Evolutionary conservation across 768 basidiomycete species (phyloP), one percentile per base, ranked within the genome.

Genomic region (Boletus rubroflammeus): DNA sequence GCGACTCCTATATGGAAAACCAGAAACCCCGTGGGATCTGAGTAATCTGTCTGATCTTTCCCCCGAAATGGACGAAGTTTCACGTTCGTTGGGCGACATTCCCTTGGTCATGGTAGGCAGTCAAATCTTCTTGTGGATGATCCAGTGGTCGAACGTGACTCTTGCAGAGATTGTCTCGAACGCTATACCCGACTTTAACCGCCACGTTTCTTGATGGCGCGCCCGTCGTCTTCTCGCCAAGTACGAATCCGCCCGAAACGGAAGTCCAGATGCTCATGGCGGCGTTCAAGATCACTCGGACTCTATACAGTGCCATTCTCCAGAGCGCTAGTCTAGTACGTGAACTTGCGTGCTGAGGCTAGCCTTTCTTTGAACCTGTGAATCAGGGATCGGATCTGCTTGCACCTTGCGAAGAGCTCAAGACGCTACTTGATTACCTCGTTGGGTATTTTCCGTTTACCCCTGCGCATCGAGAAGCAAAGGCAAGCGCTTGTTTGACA

Each of bases 181-280:
- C 85, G 14, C 71, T 98, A n/a, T 83, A 93, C 61, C 78, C 92
- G 3, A 85, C 85, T 10, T 74, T 98, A 11, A 73, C 93, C 2
- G 85, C 92, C 21, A 85, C 89, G 2, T 91, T 93, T 71, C 81
- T 98, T 21, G 95, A 98, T 67, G 83, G 83, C 59, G 91, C 92
- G 5, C 91, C 95, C 2, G 66, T 81, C 14, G 89, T 88, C 2
- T 95, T 96, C 71, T 79, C 85, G 4, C 87, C 90, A 0, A 80
- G 78, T 58, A 72, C 72, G n/a, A 76, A 64, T 29, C 81, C 84
- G 2, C 68, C 81, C 13, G 84, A 85, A 54, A 78, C 78, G 2
- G 85, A 89, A 55, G 68, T 83, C 17, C 79, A 82, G 54, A 74
- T 85, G 52, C 72, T 92, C 15, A 55, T 79, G n/a, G 77, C 79